Percentiles rank a stretch among this genome's conserved stretches.
Evolutionary conservation across 1,139 yeast species (phyloP).

Genomic region (Entelexis sorbosivorans): DNA sequence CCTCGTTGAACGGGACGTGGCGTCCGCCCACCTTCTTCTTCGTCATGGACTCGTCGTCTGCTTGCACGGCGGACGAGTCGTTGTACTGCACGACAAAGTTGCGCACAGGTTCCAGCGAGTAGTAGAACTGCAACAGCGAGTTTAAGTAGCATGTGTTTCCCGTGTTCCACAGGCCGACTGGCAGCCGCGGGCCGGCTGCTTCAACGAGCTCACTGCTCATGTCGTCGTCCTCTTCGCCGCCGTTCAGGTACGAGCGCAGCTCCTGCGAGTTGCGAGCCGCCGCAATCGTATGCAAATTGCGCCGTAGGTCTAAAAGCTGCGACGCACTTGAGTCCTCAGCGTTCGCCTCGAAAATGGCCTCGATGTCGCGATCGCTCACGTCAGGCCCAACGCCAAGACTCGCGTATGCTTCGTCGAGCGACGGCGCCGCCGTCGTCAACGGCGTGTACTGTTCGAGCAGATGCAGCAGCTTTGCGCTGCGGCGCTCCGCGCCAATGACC

Average conservation of each 20-base stretch:
- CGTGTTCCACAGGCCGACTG: constrained; percentile 84
- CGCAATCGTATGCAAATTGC: constrained; percentile 30
- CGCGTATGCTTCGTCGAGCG: constrained; percentile 42
- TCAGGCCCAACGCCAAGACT: constrained; percentile 39
- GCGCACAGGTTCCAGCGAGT: constrained; percentile 72
- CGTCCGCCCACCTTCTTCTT: constrained; percentile 56
- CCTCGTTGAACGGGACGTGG: constrained; percentile 58
- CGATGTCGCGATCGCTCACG: constrained; percentile 19
- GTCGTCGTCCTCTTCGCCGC: constrained; percentile 14
- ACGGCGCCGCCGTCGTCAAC: constrained; percentile 3
- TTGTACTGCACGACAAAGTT: constrained; percentile 45
- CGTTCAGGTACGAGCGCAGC: constrained; percentile 11
- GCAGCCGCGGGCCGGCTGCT: constrained; percentile 38
- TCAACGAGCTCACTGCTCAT: not conserved
- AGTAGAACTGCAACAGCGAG: constrained; percentile 79
- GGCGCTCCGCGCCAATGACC: constrained; percentile 45
- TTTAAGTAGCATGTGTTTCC: constrained; percentile 94
- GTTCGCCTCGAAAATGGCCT: constrained; percentile 28
- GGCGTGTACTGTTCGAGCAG: constrained; percentile 24
- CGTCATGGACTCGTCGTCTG: constrained; percentile 3
- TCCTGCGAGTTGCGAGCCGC: constrained; percentile 24
- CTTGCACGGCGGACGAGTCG: constrained; percentile 6
- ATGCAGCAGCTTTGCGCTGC: constrained; percentile 36
- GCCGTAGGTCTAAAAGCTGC: constrained; percentile 27
- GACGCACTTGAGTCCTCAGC: constrained; percentile 27